Percentiles rank a stretch among this genome's conserved stretches.
phyloP scores from a whole-genome alignment of 2,329 filamentous ascomycete species.

The Bipolaris victoriae region DNA sequence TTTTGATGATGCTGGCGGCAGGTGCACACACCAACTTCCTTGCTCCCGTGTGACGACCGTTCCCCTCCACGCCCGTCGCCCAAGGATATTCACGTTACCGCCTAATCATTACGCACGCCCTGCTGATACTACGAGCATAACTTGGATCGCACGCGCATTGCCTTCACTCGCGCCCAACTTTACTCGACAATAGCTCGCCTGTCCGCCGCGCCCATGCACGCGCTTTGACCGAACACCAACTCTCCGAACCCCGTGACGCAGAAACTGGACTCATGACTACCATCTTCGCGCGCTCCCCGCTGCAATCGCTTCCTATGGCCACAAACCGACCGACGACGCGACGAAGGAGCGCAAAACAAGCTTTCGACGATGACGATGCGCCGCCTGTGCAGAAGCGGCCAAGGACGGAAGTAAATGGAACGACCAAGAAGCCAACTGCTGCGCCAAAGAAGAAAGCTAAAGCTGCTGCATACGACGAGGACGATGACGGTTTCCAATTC shows the following conservation, averaged over 20 bases:
- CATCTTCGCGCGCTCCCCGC: slow-evolving; percentile 48
- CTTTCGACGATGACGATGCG: slow-evolving; percentile 54
- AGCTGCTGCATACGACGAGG: slow-evolving; percentile 53
- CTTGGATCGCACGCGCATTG: slow-evolving; percentile 8
- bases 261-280: slow-evolving; percentile 47
- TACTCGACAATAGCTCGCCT: slow-evolving; percentile 11
- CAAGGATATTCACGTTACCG: slow-evolving; percentile 43
- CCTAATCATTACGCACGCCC: slow-evolving; percentile 37
- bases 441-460: slow-evolving; percentile 48
- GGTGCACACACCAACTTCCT: slow-evolving; percentile 31
- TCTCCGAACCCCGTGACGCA: slow-evolving; percentile 27
- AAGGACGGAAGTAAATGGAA: slow-evolving; percentile 49
- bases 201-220: slow-evolving; percentile 44
- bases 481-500: slow-evolving; percentile 58
- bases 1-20: slow-evolving; percentile 23
- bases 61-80: slow-evolving; percentile 29
- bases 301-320: slow-evolving; percentile 57
- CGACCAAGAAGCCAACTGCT: slow-evolving; percentile 45
- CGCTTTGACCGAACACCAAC: slow-evolving; percentile 39
- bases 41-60: slow-evolving; percentile 36
- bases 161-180: slow-evolving; percentile 11
- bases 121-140: slow-evolving; percentile 5
- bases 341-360: slow-evolving; percentile 55
- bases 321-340: slow-evolving; percentile 52
- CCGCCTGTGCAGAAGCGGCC: slow-evolving; percentile 53